Evolutionary conservation across 2,329 filamentous ascomycete species (phyloP), one percentile per base, ranked within the genome.

Genomic region (Blastomyces silverae): DNA sequence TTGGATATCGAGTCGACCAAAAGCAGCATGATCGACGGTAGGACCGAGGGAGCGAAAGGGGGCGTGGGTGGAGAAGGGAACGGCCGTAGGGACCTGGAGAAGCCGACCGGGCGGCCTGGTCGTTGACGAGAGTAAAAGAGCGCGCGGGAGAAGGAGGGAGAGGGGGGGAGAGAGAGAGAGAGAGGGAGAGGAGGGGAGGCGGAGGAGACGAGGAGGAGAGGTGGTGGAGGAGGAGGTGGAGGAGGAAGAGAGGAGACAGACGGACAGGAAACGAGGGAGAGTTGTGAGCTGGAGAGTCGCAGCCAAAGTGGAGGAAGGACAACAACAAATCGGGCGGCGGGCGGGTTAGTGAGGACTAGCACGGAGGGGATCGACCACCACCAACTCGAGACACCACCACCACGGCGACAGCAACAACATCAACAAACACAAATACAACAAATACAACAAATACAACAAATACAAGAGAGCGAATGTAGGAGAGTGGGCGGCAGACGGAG

Each of bases 11-110:
- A 53, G 56, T 60, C 57, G 64, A 64, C 63, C 65, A 66, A 65
- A 62, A 56, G 11, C 48, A 65, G 66, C 67, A 68, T 67, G 64
- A 65, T 67, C 65, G 64, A 66, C 64, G 53, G 48, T 48, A 55
- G 64, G 56, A 62, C 60, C 25, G 59, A 50, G 53, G 63, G 55
- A 60, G 34, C 22, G 63, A 65, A 60, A 56, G 46, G 57, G 42
- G 62, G 31, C 61, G 42, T 50, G 42, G 52, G 55, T 39, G 13
- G 25, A 62, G 8, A 42, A 62, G n/a, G 59, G 46, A 57, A 52
- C 31, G 34, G 42, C n/a, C 13, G 62, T 37, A 46, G 31, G 31
- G 62, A 53, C 61, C 50, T 63, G 52, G 61, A 50, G 59, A 58
- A 67, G 61, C 65, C 65, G 64, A 64, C 64, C 56, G 63, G 61